Evolutionary conservation across 768 basidiomycete species (phyloP).

Genomic region (Amyloporia xantha): DNA sequence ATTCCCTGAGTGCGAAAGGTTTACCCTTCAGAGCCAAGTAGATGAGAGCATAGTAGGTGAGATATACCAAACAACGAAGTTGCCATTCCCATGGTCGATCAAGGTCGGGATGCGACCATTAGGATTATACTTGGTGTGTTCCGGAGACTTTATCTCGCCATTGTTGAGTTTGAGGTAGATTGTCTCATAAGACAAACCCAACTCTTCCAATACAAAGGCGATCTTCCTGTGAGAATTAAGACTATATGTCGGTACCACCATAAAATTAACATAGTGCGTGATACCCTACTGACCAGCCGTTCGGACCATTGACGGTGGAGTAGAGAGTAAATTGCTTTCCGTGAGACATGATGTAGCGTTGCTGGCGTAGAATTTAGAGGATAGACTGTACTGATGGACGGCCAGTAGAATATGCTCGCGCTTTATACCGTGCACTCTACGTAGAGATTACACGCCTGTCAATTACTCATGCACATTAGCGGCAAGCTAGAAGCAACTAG

Average conservation of each 20-base stretch:
- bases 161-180: constrained; percentile 22
- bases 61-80: constrained; percentile 27
- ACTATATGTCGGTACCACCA: neutral
- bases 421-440: too few species aligned
- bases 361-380: too few species aligned
- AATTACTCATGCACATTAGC: too few species aligned
- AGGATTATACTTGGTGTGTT: constrained; percentile 23
- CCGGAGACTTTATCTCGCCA: constrained; percentile 21
- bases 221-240: constrained; percentile 16
- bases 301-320: constrained; percentile 16
- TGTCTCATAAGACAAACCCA: constrained; percentile 22
- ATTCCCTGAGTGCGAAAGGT: constrained; percentile 19
- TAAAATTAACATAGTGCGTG: neutral
- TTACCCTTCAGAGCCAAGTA: neutral
- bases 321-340: constrained; percentile 26
- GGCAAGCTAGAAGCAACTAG: too few species aligned
- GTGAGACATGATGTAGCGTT: constrained; percentile 22
- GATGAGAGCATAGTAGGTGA: neutral
- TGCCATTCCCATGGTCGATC: constrained; percentile 26
- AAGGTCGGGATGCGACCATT: constrained; percentile 34
- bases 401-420: too few species aligned
- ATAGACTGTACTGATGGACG: too few species aligned
- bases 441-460: too few species aligned
- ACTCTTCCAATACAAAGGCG: constrained; percentile 20
- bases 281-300: constrained; percentile 18